Evolutionary conservation across 352 stramenopile species (phyloP), one percentile per base, ranked within the genome.

Genomic region (Phytophthora sp.): DNA sequence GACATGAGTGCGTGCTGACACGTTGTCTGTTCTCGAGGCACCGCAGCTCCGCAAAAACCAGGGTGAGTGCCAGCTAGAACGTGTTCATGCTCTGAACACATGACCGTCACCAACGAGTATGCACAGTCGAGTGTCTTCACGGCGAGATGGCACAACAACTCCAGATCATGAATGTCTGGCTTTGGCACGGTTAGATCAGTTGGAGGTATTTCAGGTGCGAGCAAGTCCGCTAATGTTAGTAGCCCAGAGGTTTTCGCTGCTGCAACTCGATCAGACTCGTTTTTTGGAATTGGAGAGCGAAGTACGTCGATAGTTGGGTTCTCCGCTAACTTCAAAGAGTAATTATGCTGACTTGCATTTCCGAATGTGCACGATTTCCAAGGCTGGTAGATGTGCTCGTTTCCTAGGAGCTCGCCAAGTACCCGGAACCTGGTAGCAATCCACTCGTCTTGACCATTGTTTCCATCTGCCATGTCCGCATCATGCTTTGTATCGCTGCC

Each of bases 81-180:
- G 20, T 45, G 38, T n/a, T 45, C 38, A 21, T 45, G 38, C 20
- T 45, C 27, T 4, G 38, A 18, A 5, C 38, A 45, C 38, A 45
- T 69, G 46, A 88, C 54, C 13, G 76, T 80, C 23, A 85, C 69
- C 34, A 85, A 54, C 1, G 59, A 68, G 21, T 69, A 65, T 4
- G 72, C 73, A 50, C 73, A 82, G 26, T 62, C 45, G n/a, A 88
- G 57, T 35, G 81, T 74, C 4, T 62, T 60, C 6, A 75, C 68
- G 2, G 64, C 66, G 11, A 88, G 65, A 7, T 62, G 42, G 31
- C 75, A 84, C 20, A 88, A 57, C 31, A 84, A 60, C 15, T 74
- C 69, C 23, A 88, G 66, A 56, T 88, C 78, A 46, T 15, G 42
- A 50, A 18, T 63, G 35, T 42, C 48, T 73, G 50, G 50, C 46